Evolutionary conservation across 345 rosid species (phyloP).

Genomic region (Cardamine chenopodiifolia): DNA sequence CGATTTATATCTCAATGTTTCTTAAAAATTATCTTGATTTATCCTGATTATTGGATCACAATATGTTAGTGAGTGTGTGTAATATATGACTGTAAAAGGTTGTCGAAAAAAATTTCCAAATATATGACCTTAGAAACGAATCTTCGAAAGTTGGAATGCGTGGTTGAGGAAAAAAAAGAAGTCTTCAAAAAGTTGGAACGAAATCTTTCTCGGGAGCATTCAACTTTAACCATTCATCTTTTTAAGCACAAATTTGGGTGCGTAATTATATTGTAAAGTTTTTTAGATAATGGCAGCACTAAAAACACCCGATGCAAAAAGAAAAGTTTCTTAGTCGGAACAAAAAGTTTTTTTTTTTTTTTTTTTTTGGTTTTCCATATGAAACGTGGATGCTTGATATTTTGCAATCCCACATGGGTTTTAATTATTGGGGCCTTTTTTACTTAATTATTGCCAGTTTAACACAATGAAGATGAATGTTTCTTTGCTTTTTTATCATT

Average conservation of each 20-base stretch:
- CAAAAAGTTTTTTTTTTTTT: too few relatives aligned
- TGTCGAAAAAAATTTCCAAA: not conserved
- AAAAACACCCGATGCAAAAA: not conserved
- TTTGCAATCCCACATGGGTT: not conserved
- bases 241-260: not conserved
- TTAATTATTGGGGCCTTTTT: not conserved
- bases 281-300: not conserved
- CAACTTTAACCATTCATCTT: constrained; percentile 26
- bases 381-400: not conserved
- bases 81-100: not conserved
- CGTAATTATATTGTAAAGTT: not conserved
- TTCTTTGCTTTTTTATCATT: not conserved
- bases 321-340: not conserved
- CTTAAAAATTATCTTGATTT: not conserved
- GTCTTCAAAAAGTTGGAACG: constrained; percentile 3
- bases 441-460: not conserved
- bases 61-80: not conserved
- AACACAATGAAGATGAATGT: not conserved
- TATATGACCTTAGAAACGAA: not conserved
- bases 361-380: not conserved
- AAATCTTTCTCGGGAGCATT: constrained; percentile 6
- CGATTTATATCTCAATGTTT: not conserved
- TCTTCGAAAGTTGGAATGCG: not conserved
- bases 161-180: not conserved
- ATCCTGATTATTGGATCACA: not conserved